Conservation (phyloP, 257 asterid genomes). For the Salvia miltiorrhiza region DNA sequence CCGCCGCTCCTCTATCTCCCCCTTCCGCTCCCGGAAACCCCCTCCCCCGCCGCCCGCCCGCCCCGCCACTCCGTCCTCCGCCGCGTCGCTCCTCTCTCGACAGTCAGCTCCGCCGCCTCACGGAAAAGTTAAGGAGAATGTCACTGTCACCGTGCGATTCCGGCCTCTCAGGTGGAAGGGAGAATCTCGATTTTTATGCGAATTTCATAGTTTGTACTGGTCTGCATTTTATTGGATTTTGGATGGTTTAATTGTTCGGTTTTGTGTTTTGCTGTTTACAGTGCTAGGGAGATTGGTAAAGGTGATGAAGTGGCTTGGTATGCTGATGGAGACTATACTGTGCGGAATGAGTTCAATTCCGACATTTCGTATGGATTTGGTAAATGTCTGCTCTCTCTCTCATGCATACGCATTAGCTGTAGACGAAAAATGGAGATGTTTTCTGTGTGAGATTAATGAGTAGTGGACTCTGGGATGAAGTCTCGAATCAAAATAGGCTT, state of each 20-base stretch:
- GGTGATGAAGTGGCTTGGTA: constrained; percentile 90
- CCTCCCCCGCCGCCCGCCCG: constrained; percentile 31
- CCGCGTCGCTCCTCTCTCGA: constrained; percentile 21
- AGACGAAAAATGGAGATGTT: not conserved
- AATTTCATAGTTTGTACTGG: not conserved
- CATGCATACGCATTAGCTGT: not conserved
- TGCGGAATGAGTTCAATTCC: constrained; percentile 69
- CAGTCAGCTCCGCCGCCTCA: constrained; percentile 26
- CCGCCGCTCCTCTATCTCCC: constrained; percentile 51
- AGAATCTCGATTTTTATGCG: not conserved
- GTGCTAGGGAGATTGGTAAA: constrained; percentile 73
- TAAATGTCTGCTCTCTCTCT: constrained; percentile 25
- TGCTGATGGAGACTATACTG: constrained; percentile 76
- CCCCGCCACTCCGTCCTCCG: constrained; percentile 26
- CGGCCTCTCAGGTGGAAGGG: constrained; percentile 80
- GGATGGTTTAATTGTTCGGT: not conserved
- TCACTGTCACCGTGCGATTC: constrained; percentile 82
- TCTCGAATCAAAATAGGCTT: not conserved
- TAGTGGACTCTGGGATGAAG: not conserved
- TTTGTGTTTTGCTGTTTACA: constrained; percentile 23
- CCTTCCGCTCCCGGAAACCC: constrained; percentile 49
- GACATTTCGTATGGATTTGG: constrained; percentile 62
- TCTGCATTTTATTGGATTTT: not conserved
- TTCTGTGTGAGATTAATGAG: constrained; percentile 3
- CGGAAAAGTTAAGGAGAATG: constrained; percentile 57